Evolutionary conservation across 177 flowering plant genomes (phyloP).

Genomic region (Vitis hybrid): DNA sequence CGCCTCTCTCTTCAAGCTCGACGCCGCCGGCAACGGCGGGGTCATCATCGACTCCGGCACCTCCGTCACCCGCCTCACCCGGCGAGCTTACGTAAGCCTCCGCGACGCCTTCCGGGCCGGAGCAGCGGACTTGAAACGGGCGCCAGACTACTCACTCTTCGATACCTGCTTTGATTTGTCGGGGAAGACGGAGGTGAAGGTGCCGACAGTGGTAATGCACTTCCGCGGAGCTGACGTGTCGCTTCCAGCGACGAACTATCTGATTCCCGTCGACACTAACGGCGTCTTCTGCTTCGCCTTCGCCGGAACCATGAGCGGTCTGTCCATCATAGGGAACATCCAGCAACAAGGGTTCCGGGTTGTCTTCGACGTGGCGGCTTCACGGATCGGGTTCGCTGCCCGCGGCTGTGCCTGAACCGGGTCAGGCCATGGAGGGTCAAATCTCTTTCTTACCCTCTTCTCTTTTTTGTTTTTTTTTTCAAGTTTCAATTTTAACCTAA

Average conservation of each 20-base stretch:
- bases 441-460: slow-evolving; percentile 5
- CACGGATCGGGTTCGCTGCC: slow-evolving; percentile 66
- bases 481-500: no score
- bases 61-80: slow-evolving; percentile 69
- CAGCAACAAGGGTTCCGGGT: slow-evolving; percentile 83
- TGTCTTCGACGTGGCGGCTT: slow-evolving; percentile 46
- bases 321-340: slow-evolving; percentile 73
- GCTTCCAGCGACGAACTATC: slow-evolving; percentile 63
- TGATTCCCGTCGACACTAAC: slow-evolving; percentile 60
- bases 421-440: not conserved
- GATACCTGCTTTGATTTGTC: slow-evolving; percentile 73
- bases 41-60: slow-evolving; percentile 78
- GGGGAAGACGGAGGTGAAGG: slow-evolving; percentile 61
- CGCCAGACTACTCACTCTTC: slow-evolving; percentile 55
- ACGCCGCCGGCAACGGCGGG: slow-evolving; percentile 59
- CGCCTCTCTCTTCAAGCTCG: slow-evolving; percentile 51
- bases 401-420: slow-evolving; percentile 42
- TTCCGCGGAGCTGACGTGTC: slow-evolving; percentile 61
- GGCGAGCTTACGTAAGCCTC: slow-evolving; percentile 56
- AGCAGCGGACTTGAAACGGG: slow-evolving; percentile 42
- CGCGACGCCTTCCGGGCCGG: slow-evolving; percentile 60
- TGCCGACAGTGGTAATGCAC: slow-evolving; percentile 74
- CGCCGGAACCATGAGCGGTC: slow-evolving; percentile 56
- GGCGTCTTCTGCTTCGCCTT: slow-evolving; percentile 74
- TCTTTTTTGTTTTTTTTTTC: not conserved